Base-by-base conservation (phyloP, 805 yeast species). In the Nakazawaea siamensis region DNA sequence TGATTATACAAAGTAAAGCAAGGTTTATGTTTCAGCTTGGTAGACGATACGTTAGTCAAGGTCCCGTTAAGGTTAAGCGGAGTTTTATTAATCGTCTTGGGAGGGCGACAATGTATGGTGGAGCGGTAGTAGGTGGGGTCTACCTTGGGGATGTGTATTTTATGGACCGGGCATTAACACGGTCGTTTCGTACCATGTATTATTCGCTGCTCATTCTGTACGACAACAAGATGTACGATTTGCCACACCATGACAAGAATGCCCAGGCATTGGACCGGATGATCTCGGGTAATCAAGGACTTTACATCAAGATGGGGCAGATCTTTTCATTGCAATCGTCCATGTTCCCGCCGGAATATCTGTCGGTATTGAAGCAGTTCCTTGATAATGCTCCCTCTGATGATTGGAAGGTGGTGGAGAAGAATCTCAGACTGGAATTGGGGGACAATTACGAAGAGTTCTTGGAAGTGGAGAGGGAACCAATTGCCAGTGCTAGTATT, bases 301-400 rank as follows among this genome's bases (percentile, higher is more conserved):
- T 83, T 14, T 83, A 80, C 49, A 76, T 83, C 51, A 82, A 82
- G 51, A 54, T 80, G 45, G 94, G 92, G 17, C 92, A 82, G 62
- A 78, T 83, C 34, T 66, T 82, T 30, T 90, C 92, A 2, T 74
- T 81, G 48, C 92, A 83, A 51, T 76, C 85, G 1, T 57, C 68
- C 18, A 62, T 79, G 47, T 71, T 82, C 43, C 94, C 94, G 2
- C 53, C 60, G 24, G 79, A 74, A 15, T 80, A 62, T 54, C 84
- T 76, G 43, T 66, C 60, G 27, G 57, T 70, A 46, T 76, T 82
- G 48, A 59, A 65, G 11, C 54, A 58, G 38, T 55, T 82, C 32
- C 82, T 79, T 46, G 92, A 82, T 49, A 62, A 66, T 32, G 92
- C 90, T 1, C 85, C 87, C 0, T 50, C 52, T 7, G 82, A 76